Percentiles rank a stretch among this genome's conserved stretches.
Evolutionary conservation across 163 green algal genomes (phyloP).

Genomic region (Coccomyxa subellipsoidea): DNA sequence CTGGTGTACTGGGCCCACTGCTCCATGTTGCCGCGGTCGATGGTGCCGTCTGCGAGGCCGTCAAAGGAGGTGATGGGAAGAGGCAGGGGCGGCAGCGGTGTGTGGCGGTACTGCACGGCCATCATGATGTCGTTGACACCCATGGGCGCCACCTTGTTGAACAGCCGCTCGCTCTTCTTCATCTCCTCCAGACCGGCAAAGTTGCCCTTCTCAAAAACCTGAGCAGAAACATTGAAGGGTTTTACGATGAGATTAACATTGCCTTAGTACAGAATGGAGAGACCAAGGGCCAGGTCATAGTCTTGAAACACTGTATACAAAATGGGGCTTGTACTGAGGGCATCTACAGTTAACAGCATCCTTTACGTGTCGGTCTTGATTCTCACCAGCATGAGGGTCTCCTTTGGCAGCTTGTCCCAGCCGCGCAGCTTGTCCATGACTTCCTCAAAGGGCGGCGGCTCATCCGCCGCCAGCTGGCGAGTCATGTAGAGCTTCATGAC

Average conservation of each 20-base stretch:
- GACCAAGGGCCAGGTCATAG: no score
- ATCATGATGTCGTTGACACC: constrained; percentile 50
- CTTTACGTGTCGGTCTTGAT: no score
- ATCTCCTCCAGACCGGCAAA: constrained; percentile 60
- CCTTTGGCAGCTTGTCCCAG: constrained; percentile 31
- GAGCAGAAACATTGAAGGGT: not conserved
- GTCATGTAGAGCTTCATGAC: constrained; percentile 46
- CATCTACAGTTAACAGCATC: no score
- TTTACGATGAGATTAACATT: no score
- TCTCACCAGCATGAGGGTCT: constrained; percentile 22
- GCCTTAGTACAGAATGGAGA: no score
- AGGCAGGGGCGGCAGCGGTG: constrained; percentile 8
- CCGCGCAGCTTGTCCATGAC: constrained; percentile 31
- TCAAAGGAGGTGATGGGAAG: constrained; percentile 42
- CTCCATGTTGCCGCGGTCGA: constrained; percentile 22
- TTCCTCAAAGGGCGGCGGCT: constrained; percentile 22
- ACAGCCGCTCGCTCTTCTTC: constrained; percentile 42
- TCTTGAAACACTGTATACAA: no score
- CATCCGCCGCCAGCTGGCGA: constrained; percentile 1
- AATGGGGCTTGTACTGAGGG: no score
- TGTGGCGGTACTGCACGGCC: constrained; percentile 42
- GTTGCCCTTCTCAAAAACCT: constrained; percentile 46
- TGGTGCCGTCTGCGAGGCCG: constrained; percentile 37
- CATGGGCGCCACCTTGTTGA: constrained; percentile 44
- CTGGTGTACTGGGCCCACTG: constrained; percentile 28